Evolutionary conservation across 768 basidiomycete species (phyloP).

Genomic region (Rubroboletus satanas): DNA sequence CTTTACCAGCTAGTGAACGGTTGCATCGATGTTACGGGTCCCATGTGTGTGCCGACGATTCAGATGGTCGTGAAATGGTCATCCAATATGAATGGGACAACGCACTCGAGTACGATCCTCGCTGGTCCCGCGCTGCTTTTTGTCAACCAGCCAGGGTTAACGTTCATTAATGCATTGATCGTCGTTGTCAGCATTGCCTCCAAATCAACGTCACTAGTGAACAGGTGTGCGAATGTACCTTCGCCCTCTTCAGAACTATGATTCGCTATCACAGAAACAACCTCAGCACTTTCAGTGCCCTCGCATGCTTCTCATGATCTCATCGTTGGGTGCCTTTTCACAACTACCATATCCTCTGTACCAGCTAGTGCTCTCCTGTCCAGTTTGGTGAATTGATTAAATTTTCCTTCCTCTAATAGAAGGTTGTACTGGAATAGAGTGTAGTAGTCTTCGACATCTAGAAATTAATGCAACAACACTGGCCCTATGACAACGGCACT

Average conservation of each 20-base stretch:
- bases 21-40: constrained; percentile 69
- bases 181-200: not conserved
- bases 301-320: constrained; percentile 19
- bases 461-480: constrained; percentile 3
- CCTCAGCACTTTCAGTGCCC: constrained; percentile 19
- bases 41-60: constrained; percentile 62
- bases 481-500: constrained; percentile 1
- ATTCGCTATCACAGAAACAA: constrained; percentile 6
- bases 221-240: not conserved
- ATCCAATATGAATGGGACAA: too few species aligned
- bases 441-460: constrained; percentile 1
- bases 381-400: constrained; percentile 23
- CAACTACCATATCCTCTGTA: constrained; percentile 22
- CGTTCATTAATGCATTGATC: too few species aligned
- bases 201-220: not conserved
- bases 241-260: constrained; percentile 1
- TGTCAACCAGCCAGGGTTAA: too few species aligned
- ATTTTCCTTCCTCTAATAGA: not conserved
- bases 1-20: constrained; percentile 54
- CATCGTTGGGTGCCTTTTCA: not conserved
- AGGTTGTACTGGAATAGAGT: constrained; percentile 2
- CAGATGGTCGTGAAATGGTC: too few species aligned
- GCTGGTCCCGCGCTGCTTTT: too few species aligned
- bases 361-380: constrained; percentile 32
- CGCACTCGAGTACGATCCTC: too few species aligned